phyloP scores from a whole-genome alignment of 2,329 filamentous ascomycete genomes.

The Aspergillus amoenus region DNA sequence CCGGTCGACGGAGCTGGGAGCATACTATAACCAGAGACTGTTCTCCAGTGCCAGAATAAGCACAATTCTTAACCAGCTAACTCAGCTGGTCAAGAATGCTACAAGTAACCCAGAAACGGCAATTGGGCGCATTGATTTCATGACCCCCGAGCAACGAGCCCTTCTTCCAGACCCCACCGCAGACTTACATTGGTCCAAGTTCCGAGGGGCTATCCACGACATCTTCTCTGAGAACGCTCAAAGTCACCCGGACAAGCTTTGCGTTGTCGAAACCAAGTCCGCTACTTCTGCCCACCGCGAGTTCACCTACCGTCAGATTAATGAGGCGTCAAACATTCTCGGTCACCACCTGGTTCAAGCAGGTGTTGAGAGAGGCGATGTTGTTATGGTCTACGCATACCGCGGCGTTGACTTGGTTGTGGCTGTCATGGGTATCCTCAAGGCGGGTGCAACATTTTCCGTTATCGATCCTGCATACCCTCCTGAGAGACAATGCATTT shows the following conservation, averaged over 20 bases:
- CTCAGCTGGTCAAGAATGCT: constrained; percentile 42
- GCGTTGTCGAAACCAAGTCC: constrained; percentile 64
- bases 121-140: constrained; percentile 46
- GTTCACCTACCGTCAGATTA: constrained; percentile 84
- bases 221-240: constrained; percentile 54
- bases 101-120: constrained; percentile 40
- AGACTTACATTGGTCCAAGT: constrained; percentile 47
- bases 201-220: constrained; percentile 45
- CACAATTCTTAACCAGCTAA: constrained; percentile 44
- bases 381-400: constrained; percentile 90
- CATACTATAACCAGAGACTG: constrained; percentile 47
- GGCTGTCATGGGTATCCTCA: constrained; percentile 73
- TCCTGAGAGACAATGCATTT: constrained; percentile 75
- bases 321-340: constrained; percentile 77
- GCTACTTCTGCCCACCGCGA: constrained; percentile 55
- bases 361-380: constrained; percentile 75
- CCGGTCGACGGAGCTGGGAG: constrained; percentile 34
- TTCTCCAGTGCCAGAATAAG: constrained; percentile 48
- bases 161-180: constrained; percentile 38
- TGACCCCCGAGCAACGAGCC: constrained; percentile 33
- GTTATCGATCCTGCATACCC: constrained; percentile 80
- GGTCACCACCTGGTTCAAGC: constrained; percentile 74
- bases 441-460: constrained; percentile 60
- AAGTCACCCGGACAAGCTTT: constrained; percentile 66
- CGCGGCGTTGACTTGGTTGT: constrained; percentile 75